Evolutionary conservation across 176 grass and related monocot genomes (phyloP).

Genomic region (Typha latifolia): DNA sequence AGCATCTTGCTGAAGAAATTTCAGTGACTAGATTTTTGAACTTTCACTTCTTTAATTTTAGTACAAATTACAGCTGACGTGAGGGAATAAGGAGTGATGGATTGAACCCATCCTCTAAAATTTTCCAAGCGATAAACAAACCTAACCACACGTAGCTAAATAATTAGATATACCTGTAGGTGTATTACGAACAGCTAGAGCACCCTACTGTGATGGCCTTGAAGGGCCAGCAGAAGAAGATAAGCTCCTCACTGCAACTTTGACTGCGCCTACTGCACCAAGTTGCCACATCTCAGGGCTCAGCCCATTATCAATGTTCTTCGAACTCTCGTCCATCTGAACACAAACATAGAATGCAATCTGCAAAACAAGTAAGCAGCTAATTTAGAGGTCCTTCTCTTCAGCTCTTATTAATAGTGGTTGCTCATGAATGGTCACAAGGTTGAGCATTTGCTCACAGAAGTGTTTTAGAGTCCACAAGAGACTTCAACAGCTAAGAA

Average conservation of each 20-base stretch:
- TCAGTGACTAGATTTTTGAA: background rate
- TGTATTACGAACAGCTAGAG: constrained; percentile 10
- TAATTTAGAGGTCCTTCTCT: background rate
- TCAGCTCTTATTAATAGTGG: background rate
- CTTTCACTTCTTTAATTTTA: background rate
- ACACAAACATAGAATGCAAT: constrained; percentile 71
- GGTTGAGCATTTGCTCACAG: background rate
- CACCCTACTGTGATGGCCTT: constrained; percentile 40
- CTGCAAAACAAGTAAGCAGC: constrained; percentile 25
- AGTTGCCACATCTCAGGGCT: constrained; percentile 65
- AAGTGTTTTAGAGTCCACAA: background rate
- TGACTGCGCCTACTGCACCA: constrained; percentile 69
- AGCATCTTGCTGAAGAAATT: background rate
- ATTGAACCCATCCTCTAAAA: background rate
- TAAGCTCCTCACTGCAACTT: constrained; percentile 73
- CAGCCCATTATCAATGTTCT: constrained; percentile 38
- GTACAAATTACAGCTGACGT: background rate
- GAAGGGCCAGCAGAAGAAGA: constrained; percentile 47
- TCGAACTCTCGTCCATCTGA: constrained; percentile 54
- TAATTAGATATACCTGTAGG: constrained; percentile 33
- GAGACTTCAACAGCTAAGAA: background rate
- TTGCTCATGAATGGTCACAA: background rate
- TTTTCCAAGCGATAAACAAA: background rate
- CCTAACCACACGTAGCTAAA: background rate
- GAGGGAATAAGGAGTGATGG: background rate